Conservation (phyloP, 83 land plant genomes). For the Picea abies region DNA sequence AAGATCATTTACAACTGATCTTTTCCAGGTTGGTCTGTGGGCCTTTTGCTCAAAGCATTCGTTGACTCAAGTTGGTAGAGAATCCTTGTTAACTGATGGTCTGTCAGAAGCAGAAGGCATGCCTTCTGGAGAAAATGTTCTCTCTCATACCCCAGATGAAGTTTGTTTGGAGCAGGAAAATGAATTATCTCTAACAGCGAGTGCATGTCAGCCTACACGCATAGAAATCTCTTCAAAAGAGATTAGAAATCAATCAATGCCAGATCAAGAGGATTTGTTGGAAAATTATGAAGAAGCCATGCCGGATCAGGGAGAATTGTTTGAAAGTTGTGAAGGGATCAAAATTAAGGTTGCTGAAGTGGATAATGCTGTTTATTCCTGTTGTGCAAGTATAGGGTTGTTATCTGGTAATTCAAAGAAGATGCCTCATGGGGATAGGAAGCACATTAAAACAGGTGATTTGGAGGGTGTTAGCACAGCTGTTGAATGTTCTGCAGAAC, state of each 20-base stretch:
- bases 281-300: not conserved
- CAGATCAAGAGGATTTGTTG: not conserved
- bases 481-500: not conserved
- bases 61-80: constrained; percentile 23
- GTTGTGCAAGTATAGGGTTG: not conserved
- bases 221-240: not conserved
- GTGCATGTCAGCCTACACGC: not conserved
- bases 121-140: not conserved
- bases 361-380: not conserved
- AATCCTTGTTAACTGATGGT: not conserved
- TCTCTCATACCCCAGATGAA: not conserved
- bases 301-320: not conserved
- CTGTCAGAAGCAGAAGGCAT: not conserved
- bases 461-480: not conserved
- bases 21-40: constrained; percentile 74
- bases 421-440: not conserved
- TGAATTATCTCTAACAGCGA: not conserved
- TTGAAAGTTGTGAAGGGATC: not conserved
- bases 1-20: not conserved
- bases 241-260: not conserved
- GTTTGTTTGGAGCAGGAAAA: constrained; percentile 2
- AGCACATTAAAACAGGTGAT: not conserved
- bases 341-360: not conserved
- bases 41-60: constrained; percentile 89
- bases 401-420: not conserved